phyloP scores from a whole-genome alignment of 2,329 filamentous ascomycete genomes.

The Exophiala mesophila region DNA sequence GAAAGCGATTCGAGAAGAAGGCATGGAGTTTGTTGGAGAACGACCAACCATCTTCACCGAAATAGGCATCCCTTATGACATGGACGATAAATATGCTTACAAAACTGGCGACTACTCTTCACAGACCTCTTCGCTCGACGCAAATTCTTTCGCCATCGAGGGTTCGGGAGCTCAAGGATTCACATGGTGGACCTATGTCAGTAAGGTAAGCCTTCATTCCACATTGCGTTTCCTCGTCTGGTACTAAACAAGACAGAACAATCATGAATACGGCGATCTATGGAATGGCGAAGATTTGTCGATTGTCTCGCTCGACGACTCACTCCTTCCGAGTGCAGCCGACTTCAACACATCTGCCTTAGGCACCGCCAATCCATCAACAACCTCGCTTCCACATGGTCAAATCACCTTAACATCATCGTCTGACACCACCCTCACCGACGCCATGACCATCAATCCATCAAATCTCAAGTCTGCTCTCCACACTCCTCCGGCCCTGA shows the following conservation, averaged over 20 bases:
- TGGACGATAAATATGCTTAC: conserved; percentile 95
- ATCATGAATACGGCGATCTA: conserved; percentile 81
- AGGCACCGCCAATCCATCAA: conserved; percentile 37
- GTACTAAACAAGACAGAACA: conserved; percentile 54
- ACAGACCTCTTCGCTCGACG: conserved; percentile 87
- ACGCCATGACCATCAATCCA: conserved; percentile 58
- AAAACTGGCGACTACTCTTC: conserved; percentile 92
- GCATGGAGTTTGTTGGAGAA: conserved; percentile 77
- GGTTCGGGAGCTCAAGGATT: conserved; percentile 78
- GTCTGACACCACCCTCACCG: conserved; percentile 47
- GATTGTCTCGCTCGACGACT: conserved; percentile 81
- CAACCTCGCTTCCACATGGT: conserved; percentile 33
- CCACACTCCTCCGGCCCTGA: conserved; percentile 47
- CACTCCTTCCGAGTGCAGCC: conserved; percentile 39
- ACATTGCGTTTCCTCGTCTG: background rate
- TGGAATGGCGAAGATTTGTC: conserved; percentile 98
- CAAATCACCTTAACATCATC: conserved; percentile 44
- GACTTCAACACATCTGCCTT: conserved; percentile 23
- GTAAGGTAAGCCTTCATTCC: conserved; percentile 48
- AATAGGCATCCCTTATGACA: conserved; percentile 97
- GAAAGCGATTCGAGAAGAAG: conserved; percentile 75
- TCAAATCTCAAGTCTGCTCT: conserved; percentile 70
- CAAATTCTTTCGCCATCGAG: conserved; percentile 90
- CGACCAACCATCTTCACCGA: conserved; percentile 89
- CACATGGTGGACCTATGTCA: conserved; percentile 82